These are phyloP conservation scores for Ilex asprella DNA, from an alignment of 257 asterid genomes.

Conservation along the genomic window DNA sequence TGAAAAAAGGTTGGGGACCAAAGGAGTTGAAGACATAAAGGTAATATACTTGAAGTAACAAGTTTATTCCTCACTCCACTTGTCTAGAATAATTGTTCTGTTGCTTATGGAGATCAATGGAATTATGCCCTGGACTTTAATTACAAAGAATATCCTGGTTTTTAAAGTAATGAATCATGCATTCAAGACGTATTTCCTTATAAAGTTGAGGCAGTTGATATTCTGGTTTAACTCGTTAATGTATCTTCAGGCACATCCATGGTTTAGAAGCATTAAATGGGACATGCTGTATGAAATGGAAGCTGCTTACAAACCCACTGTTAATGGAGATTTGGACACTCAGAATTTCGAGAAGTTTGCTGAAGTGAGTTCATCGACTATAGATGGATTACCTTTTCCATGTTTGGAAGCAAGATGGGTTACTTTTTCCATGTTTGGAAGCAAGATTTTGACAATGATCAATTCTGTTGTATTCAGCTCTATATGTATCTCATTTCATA, in stretches of 20 bases:
- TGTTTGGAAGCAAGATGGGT: background rate
- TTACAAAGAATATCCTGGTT: too few relatives aligned
- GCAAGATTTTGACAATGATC: background rate
- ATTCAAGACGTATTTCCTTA: background rate
- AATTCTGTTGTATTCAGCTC: too few relatives aligned
- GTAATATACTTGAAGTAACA: conserved; percentile 22
- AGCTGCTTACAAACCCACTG: conserved; percentile 87
- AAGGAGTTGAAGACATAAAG: conserved; percentile 94
- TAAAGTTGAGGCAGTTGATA: background rate
- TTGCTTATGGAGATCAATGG: too few relatives aligned
- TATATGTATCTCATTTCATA: too few relatives aligned
- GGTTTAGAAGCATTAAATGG: conserved; percentile 79
- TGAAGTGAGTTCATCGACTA: conserved; percentile 45
- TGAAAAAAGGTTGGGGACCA: conserved; percentile 85
- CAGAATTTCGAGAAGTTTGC: conserved; percentile 92
- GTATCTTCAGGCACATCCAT: conserved; percentile 72
- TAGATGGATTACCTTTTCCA: background rate
- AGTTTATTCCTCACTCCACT: background rate
- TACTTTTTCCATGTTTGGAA: background rate
- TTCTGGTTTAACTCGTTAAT: conserved; percentile 2
- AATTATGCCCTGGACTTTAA: too few relatives aligned
- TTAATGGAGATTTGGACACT: conserved; percentile 85
- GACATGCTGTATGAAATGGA: conserved; percentile 86
- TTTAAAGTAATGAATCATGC: background rate
- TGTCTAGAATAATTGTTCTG: too few relatives aligned